phyloP scores from a whole-genome alignment of 768 basidiomycete species.

The Coprinopsis sp. region DNA sequence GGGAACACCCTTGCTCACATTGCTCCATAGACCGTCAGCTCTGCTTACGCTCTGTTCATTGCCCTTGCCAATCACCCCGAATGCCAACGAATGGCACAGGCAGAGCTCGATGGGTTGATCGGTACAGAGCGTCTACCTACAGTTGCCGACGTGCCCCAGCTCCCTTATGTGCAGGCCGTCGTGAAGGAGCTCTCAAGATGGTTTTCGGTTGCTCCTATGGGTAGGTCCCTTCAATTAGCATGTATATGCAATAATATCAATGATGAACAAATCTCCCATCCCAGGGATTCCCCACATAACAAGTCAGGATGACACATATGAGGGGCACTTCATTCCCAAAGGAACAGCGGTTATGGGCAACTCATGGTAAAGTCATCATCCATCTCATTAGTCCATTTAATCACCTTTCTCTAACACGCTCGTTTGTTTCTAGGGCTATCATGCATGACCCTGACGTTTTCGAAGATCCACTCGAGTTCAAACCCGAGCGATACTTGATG shows the following conservation, averaged over 20 bases:
- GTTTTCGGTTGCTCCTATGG: slow-evolving; percentile 6
- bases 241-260: neutral
- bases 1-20: no score
- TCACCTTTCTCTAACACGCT: neutral
- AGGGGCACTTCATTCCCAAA: slow-evolving; percentile 13
- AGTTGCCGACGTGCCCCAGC: neutral
- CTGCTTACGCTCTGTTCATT: neutral
- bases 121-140: neutral
- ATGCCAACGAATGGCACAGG: neutral
- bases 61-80: neutral
- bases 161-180: slow-evolving; percentile 2
- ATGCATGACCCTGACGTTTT: slow-evolving; percentile 27
- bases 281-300: slow-evolving; percentile 8
- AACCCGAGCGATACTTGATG: slow-evolving; percentile 25
- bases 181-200: slow-evolving; percentile 9
- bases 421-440: no score
- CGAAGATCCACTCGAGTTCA: slow-evolving; percentile 28
- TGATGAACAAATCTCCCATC: neutral
- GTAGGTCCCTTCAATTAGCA: neutral
- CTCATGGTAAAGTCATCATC: slow-evolving; percentile 1
- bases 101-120: neutral
- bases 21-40: neutral
- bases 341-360: slow-evolving; percentile 3
- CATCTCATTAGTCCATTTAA: no score
- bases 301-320: slow-evolving; percentile 10